Evolutionary conservation across 2,329 filamentous ascomycete genomes (phyloP).

Genomic region (Penicillium frequentans): DNA sequence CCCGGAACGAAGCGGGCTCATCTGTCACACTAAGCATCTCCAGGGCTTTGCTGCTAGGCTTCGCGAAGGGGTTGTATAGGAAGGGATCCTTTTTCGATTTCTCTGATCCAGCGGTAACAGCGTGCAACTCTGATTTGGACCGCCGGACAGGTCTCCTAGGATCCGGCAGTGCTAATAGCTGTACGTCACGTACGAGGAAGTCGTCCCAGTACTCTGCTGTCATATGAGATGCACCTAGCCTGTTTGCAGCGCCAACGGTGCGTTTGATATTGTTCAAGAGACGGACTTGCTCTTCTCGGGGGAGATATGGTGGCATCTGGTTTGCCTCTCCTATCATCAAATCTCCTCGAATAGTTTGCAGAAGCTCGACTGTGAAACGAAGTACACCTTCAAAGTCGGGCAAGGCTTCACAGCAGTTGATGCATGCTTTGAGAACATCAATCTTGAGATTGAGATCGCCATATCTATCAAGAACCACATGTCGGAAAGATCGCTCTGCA

Average conservation of each 20-base stretch:
- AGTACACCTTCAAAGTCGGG: constrained; percentile 91
- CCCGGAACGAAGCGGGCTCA: constrained; percentile 73
- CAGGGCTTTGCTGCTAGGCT: constrained; percentile 57
- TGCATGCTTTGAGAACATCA: constrained; percentile 83
- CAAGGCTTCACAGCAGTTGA: constrained; percentile 89
- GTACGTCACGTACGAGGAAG: constrained; percentile 78
- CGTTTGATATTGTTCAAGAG: constrained; percentile 84
- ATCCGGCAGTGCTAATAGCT: constrained; percentile 63
- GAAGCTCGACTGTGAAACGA: constrained; percentile 77
- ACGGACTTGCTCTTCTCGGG: constrained; percentile 79
- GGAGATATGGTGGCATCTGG: constrained; percentile 68
- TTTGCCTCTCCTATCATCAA: constrained; percentile 70
- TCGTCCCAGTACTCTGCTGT: constrained; percentile 95
- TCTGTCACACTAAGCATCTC: constrained; percentile 74
- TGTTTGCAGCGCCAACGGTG: constrained; percentile 73
- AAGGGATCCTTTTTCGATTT: constrained; percentile 69
- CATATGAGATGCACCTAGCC: constrained; percentile 68
- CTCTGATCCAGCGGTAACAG: constrained; percentile 40
- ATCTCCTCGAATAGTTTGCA: constrained; percentile 74
- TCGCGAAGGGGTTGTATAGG: constrained; percentile 90
- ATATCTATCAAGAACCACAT: constrained; percentile 55
- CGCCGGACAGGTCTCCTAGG: constrained; percentile 67
- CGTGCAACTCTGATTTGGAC: constrained; percentile 51
- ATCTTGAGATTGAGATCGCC: constrained; percentile 80
- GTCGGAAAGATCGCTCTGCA: constrained; percentile 47